Base-by-base conservation (phyloP, 116 monocot species). In the Thalassia testudinum region DNA sequence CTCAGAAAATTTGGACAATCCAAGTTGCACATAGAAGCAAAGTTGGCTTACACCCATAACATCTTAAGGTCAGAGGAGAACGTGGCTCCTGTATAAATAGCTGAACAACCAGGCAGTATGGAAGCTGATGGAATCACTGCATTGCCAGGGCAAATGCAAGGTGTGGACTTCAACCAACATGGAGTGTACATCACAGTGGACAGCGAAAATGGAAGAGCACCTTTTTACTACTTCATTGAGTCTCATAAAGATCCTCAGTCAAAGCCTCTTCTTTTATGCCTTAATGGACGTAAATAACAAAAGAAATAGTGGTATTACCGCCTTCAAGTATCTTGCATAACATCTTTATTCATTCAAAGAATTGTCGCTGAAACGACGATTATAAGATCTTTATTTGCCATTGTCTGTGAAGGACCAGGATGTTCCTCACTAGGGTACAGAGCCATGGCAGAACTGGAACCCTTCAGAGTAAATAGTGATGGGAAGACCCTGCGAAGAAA, bases 401-500 rank as follows among this genome's bases (percentile, higher is more conserved):
- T 8, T 40, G 14, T 20, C 15, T 6, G 4, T n/a, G 7, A n/a
- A 82, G 78, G 78, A 14, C 78, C 78, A 28, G 75, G 79, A 18
- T 83, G 83, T 49, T 79, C 83, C 7, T 79, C 79, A 10, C 22
- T 78, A 28, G 75, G 72, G 11, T 58, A 20, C 54, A 75, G 79
- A 64, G 75, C 83, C 20, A 72, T 79, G 72, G 59, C 65, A 55
- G 79, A 75, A 61, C 51, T 84, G 11, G 79, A 79, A n/a, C 83
- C 78, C 18, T 84, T 84, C 44, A 62, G 68, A 34, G 79, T 75
- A 8, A 66, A 70, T 14, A 57, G 43, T 0, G 71, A 78, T 37
- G 69, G 75, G 7, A 72, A 66, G 34, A 78, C 78, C 23, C 69
- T 78, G 1, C 34, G 21, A 11, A 52, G 17, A 57, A 78, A 75